These are phyloP conservation scores for Quercus alba DNA, from an alignment of 306 rosid genomes.

Conservation along the genomic window DNA sequence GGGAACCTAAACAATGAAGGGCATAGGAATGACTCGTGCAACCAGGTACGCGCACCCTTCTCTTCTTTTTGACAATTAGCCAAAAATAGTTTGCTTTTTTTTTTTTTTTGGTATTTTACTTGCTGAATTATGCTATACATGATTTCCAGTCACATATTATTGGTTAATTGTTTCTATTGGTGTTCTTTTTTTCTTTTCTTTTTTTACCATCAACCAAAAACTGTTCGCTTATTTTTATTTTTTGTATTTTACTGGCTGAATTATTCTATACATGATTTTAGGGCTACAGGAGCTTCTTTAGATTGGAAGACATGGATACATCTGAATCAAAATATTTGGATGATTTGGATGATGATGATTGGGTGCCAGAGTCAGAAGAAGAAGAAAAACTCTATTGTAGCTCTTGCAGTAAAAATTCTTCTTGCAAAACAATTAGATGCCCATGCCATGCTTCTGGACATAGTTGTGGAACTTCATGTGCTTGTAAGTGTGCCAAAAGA, in stretches of 20 bases:
- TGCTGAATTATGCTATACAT: not conserved
- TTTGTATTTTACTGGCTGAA: not conserved
- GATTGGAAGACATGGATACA: slow-evolving; percentile 73
- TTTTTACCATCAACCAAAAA: too few species aligned
- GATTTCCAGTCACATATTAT: too few species aligned
- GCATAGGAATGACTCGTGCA: slow-evolving; percentile 52
- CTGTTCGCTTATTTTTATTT: too few species aligned
- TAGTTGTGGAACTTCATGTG: too few species aligned
- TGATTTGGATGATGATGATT: slow-evolving; percentile 42
- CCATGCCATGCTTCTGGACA: too few species aligned
- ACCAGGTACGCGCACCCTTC: slow-evolving; percentile 42
- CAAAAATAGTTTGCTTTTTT: not conserved
- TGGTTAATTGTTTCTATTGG: not conserved
- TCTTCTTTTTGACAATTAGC: not conserved
- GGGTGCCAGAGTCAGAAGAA: slow-evolving; percentile 18
- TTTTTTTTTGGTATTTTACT: too few species aligned
- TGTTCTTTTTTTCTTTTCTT: not conserved
- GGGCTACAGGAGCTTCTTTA: slow-evolving; percentile 51
- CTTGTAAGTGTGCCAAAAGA: too few species aligned
- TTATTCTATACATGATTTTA: slow-evolving; percentile 19
- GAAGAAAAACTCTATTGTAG: too few species aligned
- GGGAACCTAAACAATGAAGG: slow-evolving; percentile 26
- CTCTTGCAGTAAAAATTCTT: too few species aligned
- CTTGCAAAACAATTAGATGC: too few species aligned
- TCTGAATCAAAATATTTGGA: slow-evolving; percentile 56